Conservation (phyloP, 1,139 yeast species). For the Candida pseudocylindracea region DNA sequence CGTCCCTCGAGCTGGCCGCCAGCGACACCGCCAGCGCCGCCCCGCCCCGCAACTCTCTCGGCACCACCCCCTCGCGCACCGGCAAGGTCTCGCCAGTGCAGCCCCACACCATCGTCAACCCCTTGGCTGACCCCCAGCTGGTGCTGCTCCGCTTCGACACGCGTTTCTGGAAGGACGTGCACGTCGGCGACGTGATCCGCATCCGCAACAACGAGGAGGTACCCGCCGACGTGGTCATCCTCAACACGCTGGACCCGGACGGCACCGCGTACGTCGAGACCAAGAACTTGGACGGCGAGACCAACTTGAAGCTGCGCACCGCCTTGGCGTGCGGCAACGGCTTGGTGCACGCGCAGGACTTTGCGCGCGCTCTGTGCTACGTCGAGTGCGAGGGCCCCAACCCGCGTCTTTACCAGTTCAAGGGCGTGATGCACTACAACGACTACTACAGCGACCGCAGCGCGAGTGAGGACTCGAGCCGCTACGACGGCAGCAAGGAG, state of each 20-base stretch:
- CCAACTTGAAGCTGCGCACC: slow-evolving; percentile 67
- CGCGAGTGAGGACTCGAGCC: too few species aligned
- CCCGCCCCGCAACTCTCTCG: too few species aligned
- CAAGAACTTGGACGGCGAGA: slow-evolving; percentile 89
- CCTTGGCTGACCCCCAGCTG: neutral
- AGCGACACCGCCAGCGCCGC: too few species aligned
- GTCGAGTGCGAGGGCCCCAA: slow-evolving; percentile 85
- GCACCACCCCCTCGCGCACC: neutral
- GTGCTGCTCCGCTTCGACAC: slow-evolving; percentile 24
- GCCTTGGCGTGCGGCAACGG: slow-evolving; percentile 45
- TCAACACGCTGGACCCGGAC: slow-evolving; percentile 71
- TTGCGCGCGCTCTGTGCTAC: slow-evolving; percentile 59
- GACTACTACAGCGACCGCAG: slow-evolving; percentile 15
- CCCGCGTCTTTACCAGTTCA: slow-evolving; percentile 61
- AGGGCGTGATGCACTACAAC: slow-evolving; percentile 59
- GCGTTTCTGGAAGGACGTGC: slow-evolving; percentile 70
- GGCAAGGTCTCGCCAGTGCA: too few species aligned
- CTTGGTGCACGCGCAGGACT: slow-evolving; percentile 45
- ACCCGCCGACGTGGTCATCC: slow-evolving; percentile 72
- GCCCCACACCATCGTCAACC: neutral
- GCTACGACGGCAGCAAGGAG: too few species aligned
- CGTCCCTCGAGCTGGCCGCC: neutral
- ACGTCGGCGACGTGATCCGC: slow-evolving; percentile 77
- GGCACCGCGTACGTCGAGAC: slow-evolving; percentile 91
- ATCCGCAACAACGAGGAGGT: slow-evolving; percentile 75